Evolutionary conservation across 805 yeast species (phyloP).

Genomic region (Candida berthetii): DNA sequence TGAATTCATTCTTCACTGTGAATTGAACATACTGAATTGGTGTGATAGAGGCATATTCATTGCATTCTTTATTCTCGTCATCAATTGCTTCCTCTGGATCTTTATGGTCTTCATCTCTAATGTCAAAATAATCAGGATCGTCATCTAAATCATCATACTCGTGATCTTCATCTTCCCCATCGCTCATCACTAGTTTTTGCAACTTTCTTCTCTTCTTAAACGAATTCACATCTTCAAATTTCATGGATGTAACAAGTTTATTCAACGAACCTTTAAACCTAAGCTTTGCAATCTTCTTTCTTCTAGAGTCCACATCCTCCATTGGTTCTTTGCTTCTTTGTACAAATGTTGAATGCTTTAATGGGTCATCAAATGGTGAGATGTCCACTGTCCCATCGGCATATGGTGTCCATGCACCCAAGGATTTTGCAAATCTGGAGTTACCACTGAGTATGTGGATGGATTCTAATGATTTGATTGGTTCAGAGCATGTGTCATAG

Average conservation of each 20-base stretch:
- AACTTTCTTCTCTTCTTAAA: conserved; percentile 16
- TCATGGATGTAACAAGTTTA: conserved; percentile 26
- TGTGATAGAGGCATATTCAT: conserved; percentile 44
- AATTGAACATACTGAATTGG: conserved; percentile 53
- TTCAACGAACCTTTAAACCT: conserved; percentile 54
- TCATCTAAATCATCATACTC: conserved; percentile 12
- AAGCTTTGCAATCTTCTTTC: conserved; percentile 41
- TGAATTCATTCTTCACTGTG: conserved; percentile 26
- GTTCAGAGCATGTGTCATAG: conserved; percentile 20
- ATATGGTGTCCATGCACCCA: conserved; percentile 71
- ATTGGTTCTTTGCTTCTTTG: conserved; percentile 2
- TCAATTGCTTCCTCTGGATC: conserved; percentile 13
- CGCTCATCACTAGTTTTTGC: conserved; percentile 14
- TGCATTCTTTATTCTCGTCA: conserved; percentile 13
- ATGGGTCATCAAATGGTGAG: conserved; percentile 47
- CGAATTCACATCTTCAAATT: conserved; percentile 32
- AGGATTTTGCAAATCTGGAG: conserved; percentile 52
- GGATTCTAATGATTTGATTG: conserved; percentile 42
- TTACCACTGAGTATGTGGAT: conserved; percentile 55
- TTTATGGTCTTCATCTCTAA: conserved; percentile 1
- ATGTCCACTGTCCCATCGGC: conserved; percentile 64
- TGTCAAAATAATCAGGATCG: conserved; percentile 6
- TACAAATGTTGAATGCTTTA: conserved; percentile 32
- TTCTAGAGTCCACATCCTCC: conserved; percentile 16
- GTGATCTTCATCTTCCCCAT: conserved; percentile 8